Evolutionary conservation across 768 basidiomycete genomes (phyloP).

Genomic region (Suillus americanus): DNA sequence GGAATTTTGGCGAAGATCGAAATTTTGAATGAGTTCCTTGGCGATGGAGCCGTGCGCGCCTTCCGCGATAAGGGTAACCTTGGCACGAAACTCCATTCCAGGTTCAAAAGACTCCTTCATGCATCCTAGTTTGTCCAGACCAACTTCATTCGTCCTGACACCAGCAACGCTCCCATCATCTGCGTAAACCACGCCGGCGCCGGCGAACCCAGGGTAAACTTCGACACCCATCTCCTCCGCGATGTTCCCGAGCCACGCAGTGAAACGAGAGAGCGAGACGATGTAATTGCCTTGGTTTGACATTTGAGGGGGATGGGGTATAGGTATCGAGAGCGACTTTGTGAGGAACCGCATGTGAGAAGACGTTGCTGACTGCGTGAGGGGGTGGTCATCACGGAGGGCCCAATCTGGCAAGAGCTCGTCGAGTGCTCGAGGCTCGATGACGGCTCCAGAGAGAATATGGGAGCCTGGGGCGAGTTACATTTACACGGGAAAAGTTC

Average conservation of each 20-base stretch:
- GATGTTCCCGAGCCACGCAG: slow-evolving; percentile 83
- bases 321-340: slow-evolving; percentile 60
- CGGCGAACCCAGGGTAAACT: slow-evolving; percentile 96
- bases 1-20: slow-evolving; percentile 60
- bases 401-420: slow-evolving; percentile 90
- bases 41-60: slow-evolving; percentile 92
- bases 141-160: slow-evolving; percentile 92
- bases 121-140: slow-evolving; percentile 71
- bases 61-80: slow-evolving; percentile 90
- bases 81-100: slow-evolving; percentile 93
- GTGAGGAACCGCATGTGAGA: slow-evolving; percentile 89
- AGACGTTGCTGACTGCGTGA: slow-evolving; percentile 75
- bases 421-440: slow-evolving; percentile 89
- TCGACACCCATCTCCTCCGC: slow-evolving; percentile 91
- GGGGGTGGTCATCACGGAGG: slow-evolving; percentile 64
- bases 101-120: slow-evolving; percentile 91
- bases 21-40: slow-evolving; percentile 74
- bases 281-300: slow-evolving; percentile 92
- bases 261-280: slow-evolving; percentile 83
- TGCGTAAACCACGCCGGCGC: slow-evolving; percentile 76
- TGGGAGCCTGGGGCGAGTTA: slow-evolving; percentile 68
- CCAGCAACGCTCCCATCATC: slow-evolving; percentile 53
- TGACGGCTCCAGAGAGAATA: slow-evolving; percentile 92
- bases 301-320: slow-evolving; percentile 98
- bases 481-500: not conserved